Evolutionary conservation across 2,329 filamentous ascomycete genomes (phyloP), one percentile per base, ranked within the genome.

Genomic region (Fusarium torreyae): DNA sequence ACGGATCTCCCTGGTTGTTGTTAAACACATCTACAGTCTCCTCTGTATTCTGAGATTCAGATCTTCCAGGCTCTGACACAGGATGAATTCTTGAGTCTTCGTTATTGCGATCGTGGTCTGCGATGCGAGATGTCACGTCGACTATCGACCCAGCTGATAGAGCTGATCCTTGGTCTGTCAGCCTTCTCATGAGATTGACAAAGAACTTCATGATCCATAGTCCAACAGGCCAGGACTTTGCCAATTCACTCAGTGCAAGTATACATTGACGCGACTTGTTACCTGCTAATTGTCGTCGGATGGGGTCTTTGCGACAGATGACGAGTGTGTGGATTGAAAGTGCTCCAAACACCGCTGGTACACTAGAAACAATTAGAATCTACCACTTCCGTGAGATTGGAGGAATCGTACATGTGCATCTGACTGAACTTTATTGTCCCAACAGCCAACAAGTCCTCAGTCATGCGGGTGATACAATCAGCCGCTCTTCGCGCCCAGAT

Each of bases 201-300:
- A 72, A 72, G 9, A 70, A 52, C 7, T 57, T 69, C 2, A 63
- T 45, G 5, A 73, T 67, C 70, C 70, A 71, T 17, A 71, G 18
- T 2, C 70, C 68, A 2, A 72, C 68, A 0, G 70, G 70, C 70
- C 70, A 72, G 0, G 46, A 34, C 1, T 73, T 72, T 10, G 70
- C 55, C 5, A 72, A 43, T 10, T 72, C 70, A 0, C 60, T 57
- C 2, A 72, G 39, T 1, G 70, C 70, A 3, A 72, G 57, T 6
- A 72, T 72, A n/a, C 70, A 72, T 40, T 72, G 70, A 0, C 70
- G 65, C 5, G 70, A 71, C 26, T 73, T 72, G 20, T 72, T 72
- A 2, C 66, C 70, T 2, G 70, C 70, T 1, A 72, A 10, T 22
- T 73, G 70, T 9, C 70, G 58, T 0, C 52, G 64, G 2, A 72